Base-by-base conservation (phyloP, 108 stramenopile genomes). In the Skeletonema marinoi region DNA sequence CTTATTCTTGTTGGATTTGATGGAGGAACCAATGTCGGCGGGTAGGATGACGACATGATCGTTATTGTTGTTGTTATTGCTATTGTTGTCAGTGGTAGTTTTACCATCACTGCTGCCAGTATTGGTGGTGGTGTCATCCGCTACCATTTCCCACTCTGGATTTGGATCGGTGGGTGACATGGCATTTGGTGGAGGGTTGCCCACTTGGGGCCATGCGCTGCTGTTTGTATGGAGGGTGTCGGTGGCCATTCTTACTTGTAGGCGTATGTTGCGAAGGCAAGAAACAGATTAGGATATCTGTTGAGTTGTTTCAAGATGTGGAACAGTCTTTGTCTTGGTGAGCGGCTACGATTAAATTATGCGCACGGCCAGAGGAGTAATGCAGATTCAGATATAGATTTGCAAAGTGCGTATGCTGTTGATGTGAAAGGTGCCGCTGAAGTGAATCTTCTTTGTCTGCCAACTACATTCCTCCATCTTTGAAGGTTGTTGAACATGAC, bases 91-190 rank as follows among this genome's bases (percentile, higher is more conserved):
- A n/a, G 44, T 14, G 6, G 19, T 70, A 19, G 66, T 65, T 25
- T 30, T 65, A 32, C 68, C 68, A n/a, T 46, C 44, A 25, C 54
- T 25, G 8, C 54, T 56, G 54, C 3, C 19, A 19, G 11, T 41
- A 2, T 72, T 56, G 12, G 33, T 30, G 8, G 35, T 66, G 31
- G 60, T 70, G 5, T 30, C 65, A 32, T 74, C 73, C 3, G 68
- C 79, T 8, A 80, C 54, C 73, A 80, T 80, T 69, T 80, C 79
- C 73, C 79, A 73, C 50, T 74, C 63, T 29, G 41, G 42, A 19
- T 67, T 66, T 32, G 54, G 46, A 39, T 66, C 61, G 33, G 35
- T 50, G 32, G 48, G 44, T 5, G 54, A 58, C 66, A 59, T 46
- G 41, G 60, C 32, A 35, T 58, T 66, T 41, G 65, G 38, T 39